phyloP scores from a whole-genome alignment of 371 early-diverging fungal genomes.

The Mucor mucedo region DNA sequence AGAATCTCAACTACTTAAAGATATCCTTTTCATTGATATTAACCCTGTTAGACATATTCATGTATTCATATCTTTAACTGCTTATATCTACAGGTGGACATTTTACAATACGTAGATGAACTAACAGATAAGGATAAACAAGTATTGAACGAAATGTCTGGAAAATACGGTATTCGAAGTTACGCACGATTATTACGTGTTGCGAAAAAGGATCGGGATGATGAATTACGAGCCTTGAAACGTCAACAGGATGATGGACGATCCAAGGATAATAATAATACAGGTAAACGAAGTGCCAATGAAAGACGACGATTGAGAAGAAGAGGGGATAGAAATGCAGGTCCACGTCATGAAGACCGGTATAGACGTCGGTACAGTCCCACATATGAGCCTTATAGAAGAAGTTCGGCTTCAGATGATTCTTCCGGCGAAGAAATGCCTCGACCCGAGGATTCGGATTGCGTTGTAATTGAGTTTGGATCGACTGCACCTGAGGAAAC shows the following conservation, averaged over 20 bases:
- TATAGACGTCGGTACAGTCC: constrained; percentile 43
- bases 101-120: constrained; percentile 54
- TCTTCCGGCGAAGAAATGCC: constrained; percentile 31
- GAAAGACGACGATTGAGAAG: constrained; percentile 18
- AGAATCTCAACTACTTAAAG: constrained; percentile 45
- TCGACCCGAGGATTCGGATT: constrained; percentile 17
- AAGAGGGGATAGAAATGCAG: not conserved
- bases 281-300: constrained; percentile 12
- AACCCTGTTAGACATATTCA: not conserved
- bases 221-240: constrained; percentile 41
- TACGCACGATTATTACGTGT: constrained; percentile 48
- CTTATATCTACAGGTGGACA: constrained; percentile 41
- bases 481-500: constrained; percentile 21
- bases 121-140: constrained; percentile 47
- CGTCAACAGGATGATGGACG: constrained; percentile 25
- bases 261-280: constrained; percentile 13
- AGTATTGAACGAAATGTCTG: constrained; percentile 49
- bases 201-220: constrained; percentile 52
- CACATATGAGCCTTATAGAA: constrained; percentile 41
- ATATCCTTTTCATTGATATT: constrained; percentile 40
- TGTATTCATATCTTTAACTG: constrained; percentile 25
- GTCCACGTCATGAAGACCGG: not conserved
- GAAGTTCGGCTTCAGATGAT: constrained; percentile 34
- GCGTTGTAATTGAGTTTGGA: constrained; percentile 43
- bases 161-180: constrained; percentile 48